A percentile compares a stretch with the other conserved stretches of the same genome.
phyloP scores from a whole-genome alignment of 257 asterid genomes.

The Coffea canephora region DNA sequence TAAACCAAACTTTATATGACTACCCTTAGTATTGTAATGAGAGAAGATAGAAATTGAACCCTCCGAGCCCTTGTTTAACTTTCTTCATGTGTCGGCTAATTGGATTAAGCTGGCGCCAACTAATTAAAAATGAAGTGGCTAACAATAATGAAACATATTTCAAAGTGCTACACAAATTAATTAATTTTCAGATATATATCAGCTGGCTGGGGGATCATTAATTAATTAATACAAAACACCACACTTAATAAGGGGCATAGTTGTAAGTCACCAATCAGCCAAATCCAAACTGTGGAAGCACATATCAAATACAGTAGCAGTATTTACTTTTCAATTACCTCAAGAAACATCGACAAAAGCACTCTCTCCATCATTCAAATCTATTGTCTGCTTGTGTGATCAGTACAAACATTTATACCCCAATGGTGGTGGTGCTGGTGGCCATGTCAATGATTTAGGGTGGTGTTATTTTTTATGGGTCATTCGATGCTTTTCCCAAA shows the following conservation, averaged over 20 bases:
- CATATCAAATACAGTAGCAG: neutral
- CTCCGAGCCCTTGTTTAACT: neutral
- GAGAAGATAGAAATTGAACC: neutral
- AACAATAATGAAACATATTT: neutral
- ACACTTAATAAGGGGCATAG: neutral
- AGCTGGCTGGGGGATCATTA: too few species aligned
- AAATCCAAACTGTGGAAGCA: neutral
- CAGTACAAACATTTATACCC: constrained; percentile 2
- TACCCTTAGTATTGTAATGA: neutral
- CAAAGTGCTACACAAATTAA: neutral
- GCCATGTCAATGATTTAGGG: constrained; percentile 31
- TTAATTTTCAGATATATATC: too few species aligned
- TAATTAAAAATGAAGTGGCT: neutral
- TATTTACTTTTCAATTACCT: neutral
- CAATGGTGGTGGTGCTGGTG: constrained; percentile 6
- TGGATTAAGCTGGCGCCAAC: neutral
- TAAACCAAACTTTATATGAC: neutral
- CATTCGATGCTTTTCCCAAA: constrained; percentile 51
- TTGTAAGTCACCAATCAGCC: neutral
- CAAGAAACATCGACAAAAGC: neutral
- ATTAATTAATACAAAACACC: too few species aligned
- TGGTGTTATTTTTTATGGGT: constrained; percentile 28
- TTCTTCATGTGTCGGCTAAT: neutral
- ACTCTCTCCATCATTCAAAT: constrained; percentile 17
- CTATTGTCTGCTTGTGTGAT: constrained; percentile 6